These are phyloP conservation scores for Yamadazyma epiphylla DNA, from an alignment of 1,139 yeast species.

Conservation along the genomic window DNA sequence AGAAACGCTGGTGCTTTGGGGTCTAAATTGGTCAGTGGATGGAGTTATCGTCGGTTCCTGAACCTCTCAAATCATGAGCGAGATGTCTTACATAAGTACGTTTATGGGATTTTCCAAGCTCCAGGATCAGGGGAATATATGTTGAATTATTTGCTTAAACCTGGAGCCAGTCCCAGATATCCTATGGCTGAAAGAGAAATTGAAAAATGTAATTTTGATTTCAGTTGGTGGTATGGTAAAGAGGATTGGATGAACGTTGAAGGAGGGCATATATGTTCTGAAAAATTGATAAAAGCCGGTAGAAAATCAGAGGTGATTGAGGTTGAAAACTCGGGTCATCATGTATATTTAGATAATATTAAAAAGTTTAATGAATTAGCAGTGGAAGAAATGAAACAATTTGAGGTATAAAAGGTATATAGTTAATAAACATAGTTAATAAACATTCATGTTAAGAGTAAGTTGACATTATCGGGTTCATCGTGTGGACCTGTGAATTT, in stretches of 20 bases:
- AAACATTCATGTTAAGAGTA: conserved; percentile 10
- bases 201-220: conserved; percentile 45
- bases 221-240: conserved; percentile 69
- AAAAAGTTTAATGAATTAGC: conserved; percentile 47
- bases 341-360: conserved; percentile 62
- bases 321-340: conserved; percentile 64
- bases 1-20: conserved; percentile 65
- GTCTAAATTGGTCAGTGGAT: conserved; percentile 69
- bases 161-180: conserved; percentile 70
- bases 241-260: conserved; percentile 73
- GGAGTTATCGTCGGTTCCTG: conserved; percentile 68
- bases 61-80: conserved; percentile 39
- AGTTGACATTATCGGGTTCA: conserved; percentile 14
- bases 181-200: conserved; percentile 54
- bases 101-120: conserved; percentile 68
- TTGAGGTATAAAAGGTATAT: too few species aligned
- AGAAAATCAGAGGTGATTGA: conserved; percentile 37
- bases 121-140: conserved; percentile 77
- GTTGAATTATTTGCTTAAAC: conserved; percentile 62
- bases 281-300: conserved; percentile 19
- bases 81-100: conserved; percentile 53
- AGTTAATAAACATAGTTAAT: too few species aligned
- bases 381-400: conserved; percentile 26
- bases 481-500: conserved; percentile 20
- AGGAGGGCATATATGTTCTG: conserved; percentile 49